Conservation (phyloP, 208 protist species). For the Leishmania amazonensis region DNA sequence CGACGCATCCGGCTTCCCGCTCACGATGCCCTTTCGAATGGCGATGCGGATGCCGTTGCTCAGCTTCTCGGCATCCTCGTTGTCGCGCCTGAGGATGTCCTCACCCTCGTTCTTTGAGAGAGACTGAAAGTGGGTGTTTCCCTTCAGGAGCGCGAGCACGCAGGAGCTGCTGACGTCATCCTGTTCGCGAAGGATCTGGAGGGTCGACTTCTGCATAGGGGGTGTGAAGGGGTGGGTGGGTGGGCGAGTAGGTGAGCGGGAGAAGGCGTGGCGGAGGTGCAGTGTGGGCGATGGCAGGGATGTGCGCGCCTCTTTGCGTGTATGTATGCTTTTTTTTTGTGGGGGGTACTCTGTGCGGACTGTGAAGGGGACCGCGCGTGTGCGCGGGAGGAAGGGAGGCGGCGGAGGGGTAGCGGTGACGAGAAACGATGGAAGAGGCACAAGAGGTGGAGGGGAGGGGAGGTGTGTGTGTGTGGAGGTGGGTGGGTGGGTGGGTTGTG, state of each 20-base stretch:
- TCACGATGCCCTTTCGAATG: constrained; percentile 70
- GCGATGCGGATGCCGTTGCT: constrained; percentile 80
- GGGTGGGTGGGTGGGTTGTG: not conserved
- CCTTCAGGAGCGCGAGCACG: constrained; percentile 57
- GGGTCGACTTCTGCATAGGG: constrained; percentile 33
- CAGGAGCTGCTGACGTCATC: constrained; percentile 82
- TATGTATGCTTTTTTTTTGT: not conserved
- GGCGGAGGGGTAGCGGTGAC: too few species aligned
- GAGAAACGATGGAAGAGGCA: not conserved
- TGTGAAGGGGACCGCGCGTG: not conserved
- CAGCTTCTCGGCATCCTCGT: constrained; percentile 90
- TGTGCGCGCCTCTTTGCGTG: not conserved
- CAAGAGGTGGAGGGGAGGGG: not conserved
- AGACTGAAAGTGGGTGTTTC: constrained; percentile 49
- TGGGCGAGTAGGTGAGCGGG: not conserved
- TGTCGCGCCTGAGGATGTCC: constrained; percentile 76
- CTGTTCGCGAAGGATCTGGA: constrained; percentile 69
- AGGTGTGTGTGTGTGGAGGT: not conserved
- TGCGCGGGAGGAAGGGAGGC: not conserved
- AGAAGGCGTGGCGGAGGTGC: not conserved
- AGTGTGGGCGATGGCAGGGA: not conserved
- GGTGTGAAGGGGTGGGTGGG: not conserved
- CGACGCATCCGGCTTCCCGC: constrained; percentile 37
- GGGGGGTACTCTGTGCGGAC: too few species aligned
- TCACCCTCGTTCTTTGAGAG: constrained; percentile 74